These are phyloP conservation scores for Exsudoporus frostii DNA, from an alignment of 768 basidiomycete genomes.

Conservation along the genomic window DNA sequence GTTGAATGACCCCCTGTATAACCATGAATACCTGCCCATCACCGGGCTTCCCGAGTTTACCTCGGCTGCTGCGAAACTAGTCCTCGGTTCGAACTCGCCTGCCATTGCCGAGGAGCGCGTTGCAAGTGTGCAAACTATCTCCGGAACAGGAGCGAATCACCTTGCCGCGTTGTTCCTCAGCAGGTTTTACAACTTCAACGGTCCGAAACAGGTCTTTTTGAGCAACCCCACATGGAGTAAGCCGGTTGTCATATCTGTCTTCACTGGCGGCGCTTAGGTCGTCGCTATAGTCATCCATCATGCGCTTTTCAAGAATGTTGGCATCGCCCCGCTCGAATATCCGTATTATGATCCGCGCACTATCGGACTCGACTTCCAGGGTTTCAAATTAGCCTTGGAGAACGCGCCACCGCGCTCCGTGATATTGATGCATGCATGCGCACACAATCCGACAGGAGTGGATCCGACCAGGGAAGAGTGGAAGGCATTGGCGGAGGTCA, in stretches of 20 bases:
- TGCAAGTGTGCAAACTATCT: constrained; percentile 87
- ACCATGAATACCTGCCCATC: constrained; percentile 93
- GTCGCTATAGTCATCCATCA: constrained; percentile 77
- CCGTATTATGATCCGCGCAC: constrained; percentile 93
- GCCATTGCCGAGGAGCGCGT: constrained; percentile 71
- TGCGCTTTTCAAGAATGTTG: constrained; percentile 88
- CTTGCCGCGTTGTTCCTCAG: constrained; percentile 85
- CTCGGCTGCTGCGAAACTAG: constrained; percentile 74
- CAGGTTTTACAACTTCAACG: constrained; percentile 69
- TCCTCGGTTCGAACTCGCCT: constrained; percentile 69
- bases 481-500: constrained; percentile 68
- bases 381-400: constrained; percentile 58
- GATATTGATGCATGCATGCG: constrained; percentile 90
- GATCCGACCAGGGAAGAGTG: constrained; percentile 91
- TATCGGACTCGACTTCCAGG: constrained; percentile 78
- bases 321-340: constrained; percentile 82
- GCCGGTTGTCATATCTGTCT: constrained; percentile 23
- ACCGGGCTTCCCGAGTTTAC: constrained; percentile 85
- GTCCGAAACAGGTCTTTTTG: constrained; percentile 69
- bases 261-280: background rate
- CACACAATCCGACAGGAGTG: constrained; percentile 96
- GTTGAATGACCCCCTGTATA: constrained; percentile 64
- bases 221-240: constrained; percentile 95
- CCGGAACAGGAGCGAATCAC: constrained; percentile 95
- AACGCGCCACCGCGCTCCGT: constrained; percentile 73